phyloP scores from a whole-genome alignment of 257 asterid species.

The Solanum paucissectum region DNA sequence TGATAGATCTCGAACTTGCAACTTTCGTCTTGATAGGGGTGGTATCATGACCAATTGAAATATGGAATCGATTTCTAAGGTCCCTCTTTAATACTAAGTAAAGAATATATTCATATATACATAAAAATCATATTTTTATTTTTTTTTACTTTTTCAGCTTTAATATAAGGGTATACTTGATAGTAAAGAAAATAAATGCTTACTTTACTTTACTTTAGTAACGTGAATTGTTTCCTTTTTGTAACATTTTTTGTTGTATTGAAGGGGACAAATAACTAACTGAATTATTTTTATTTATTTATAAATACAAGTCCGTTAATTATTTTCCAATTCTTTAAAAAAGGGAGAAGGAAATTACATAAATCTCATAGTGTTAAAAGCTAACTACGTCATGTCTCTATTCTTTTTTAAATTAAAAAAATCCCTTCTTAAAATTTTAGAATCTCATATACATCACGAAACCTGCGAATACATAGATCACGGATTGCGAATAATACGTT shows the following conservation, averaged over 20 bases:
- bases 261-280: background rate
- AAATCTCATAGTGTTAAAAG: too few relatives aligned
- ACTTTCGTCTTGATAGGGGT: background rate
- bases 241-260: background rate
- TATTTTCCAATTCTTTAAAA: background rate
- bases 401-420: too few relatives aligned
- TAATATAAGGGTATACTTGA: background rate
- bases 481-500: too few relatives aligned
- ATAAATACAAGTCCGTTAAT: background rate
- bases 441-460: too few relatives aligned
- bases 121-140: too few relatives aligned
- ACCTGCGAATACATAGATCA: too few relatives aligned
- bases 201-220: background rate
- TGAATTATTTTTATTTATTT: too few relatives aligned
- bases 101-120: background rate
- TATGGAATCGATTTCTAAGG: background rate
- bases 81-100: background rate
- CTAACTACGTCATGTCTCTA: too few relatives aligned
- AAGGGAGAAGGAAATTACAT: too few relatives aligned
- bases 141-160: background rate
- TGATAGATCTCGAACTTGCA: background rate
- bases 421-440: too few relatives aligned
- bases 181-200: background rate
- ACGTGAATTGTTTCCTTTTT: background rate
- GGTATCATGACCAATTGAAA: background rate